Conservation (phyloP, 2,329 filamentous ascomycete genomes). For the Cercospora brassicicola region DNA sequence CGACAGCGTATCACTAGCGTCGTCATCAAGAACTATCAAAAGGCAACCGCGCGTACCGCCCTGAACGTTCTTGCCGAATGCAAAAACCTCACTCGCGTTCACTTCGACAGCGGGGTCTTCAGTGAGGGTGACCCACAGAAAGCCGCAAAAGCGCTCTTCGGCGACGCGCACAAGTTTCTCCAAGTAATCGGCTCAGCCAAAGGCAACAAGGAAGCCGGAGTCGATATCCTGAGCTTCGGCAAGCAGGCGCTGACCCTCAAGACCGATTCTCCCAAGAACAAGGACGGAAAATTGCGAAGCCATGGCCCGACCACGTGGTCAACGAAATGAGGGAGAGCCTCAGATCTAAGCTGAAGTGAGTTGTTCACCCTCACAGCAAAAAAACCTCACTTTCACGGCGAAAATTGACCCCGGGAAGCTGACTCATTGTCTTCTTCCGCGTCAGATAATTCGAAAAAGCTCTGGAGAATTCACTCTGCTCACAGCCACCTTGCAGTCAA, state of each 20-base stretch:
- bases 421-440: background rate
- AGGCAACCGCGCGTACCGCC: slow-evolving; percentile 34
- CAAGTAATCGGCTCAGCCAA: slow-evolving; percentile 26
- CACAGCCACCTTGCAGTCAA: background rate
- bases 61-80: slow-evolving; percentile 39
- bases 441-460: background rate
- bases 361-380: slow-evolving; percentile 4
- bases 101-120: slow-evolving; percentile 35
- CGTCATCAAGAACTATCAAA: slow-evolving; percentile 35
- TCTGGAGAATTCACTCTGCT: background rate
- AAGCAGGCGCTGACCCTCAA: slow-evolving; percentile 34
- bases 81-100: slow-evolving; percentile 32
- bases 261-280: slow-evolving; percentile 24
- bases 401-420: background rate
- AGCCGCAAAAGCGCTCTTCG: slow-evolving; percentile 40
- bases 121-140: slow-evolving; percentile 35
- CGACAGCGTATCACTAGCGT: slow-evolving; percentile 31
- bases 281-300: slow-evolving; percentile 20
- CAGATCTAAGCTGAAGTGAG: slow-evolving; percentile 38
- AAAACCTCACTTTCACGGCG: background rate
- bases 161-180: slow-evolving; percentile 38
- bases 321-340: slow-evolving; percentile 33
- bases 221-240: slow-evolving; percentile 36
- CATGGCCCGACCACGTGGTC: slow-evolving; percentile 28
- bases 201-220: slow-evolving; percentile 32